phyloP scores from a whole-genome alignment of 2,329 filamentous ascomycete genomes.

The Fusarium agapanthi region DNA sequence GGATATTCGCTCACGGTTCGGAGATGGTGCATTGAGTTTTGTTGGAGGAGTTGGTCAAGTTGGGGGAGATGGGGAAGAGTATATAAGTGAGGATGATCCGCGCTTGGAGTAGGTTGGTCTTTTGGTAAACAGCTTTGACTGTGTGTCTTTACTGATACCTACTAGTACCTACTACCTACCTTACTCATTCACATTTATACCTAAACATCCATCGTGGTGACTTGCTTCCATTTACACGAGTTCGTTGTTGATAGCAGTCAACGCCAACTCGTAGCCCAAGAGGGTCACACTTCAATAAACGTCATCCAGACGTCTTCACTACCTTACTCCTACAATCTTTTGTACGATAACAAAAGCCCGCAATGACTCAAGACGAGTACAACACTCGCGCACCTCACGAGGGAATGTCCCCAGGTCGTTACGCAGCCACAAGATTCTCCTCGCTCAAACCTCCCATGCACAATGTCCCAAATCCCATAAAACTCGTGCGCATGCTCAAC shows the following conservation, averaged over 20 bases:
- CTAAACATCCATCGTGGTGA: background rate
- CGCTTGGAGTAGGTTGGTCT: background rate
- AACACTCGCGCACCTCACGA: constrained; percentile 55
- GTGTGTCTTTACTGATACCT: background rate
- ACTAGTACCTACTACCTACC: too few species aligned
- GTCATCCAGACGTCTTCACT: too few species aligned
- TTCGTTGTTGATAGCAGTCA: background rate
- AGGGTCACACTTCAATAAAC: too few species aligned
- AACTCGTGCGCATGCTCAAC: constrained; percentile 58
- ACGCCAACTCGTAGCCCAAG: background rate
- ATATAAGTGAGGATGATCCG: constrained; percentile 21
- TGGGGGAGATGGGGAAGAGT: constrained; percentile 1
- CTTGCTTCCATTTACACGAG: background rate
- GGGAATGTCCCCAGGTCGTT: constrained; percentile 58
- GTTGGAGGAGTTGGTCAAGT: constrained; percentile 22
- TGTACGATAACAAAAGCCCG: background rate
- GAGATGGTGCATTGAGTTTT: constrained; percentile 24
- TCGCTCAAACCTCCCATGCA: constrained; percentile 66
- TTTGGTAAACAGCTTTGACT: background rate
- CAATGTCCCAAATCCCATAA: constrained; percentile 62
- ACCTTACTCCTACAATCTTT: background rate
- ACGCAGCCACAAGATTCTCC: constrained; percentile 61
- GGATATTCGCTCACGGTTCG: constrained; percentile 15
- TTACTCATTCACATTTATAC: background rate
- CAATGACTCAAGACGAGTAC: constrained; percentile 41